Evolutionary conservation across 345 rosid species (phyloP).

Genomic region (Populus deltoides): DNA sequence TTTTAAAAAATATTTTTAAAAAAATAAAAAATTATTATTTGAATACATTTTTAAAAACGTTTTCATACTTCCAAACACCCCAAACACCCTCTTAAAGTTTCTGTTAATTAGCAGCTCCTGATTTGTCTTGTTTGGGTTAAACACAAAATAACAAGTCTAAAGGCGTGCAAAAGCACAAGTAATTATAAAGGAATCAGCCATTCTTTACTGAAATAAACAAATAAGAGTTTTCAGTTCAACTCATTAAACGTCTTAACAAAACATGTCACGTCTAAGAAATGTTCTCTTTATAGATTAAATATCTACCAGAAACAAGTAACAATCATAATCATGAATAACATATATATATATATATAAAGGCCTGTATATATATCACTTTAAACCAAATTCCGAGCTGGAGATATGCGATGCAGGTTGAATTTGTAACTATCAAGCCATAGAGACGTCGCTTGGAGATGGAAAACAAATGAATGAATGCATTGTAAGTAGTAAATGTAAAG

Average conservation of each 20-base stretch:
- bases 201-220: conserved; percentile 11
- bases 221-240: conserved; percentile 25
- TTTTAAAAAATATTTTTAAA: too few relatives aligned
- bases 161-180: not conserved
- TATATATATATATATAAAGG: conserved; percentile 13
- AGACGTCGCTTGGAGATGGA: conserved; percentile 15
- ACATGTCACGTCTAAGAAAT: conserved; percentile 21
- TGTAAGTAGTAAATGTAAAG: conserved; percentile 11
- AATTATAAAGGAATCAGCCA: not conserved
- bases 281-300: conserved; percentile 26
- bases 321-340: conserved; percentile 10
- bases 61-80: too few relatives aligned
- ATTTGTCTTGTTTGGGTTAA: too few relatives aligned
- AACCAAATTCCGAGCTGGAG: conserved; percentile 27
- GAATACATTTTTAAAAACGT: too few relatives aligned
- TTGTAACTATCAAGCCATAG: conserved; percentile 13
- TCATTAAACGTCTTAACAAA: conserved; percentile 18
- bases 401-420: conserved; percentile 17
- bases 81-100: too few relatives aligned
- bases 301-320: conserved; percentile 25
- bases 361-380: conserved; percentile 21
- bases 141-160: not conserved
- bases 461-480: conserved; percentile 43
- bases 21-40: too few relatives aligned
- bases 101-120: not conserved